Conservation (phyloP, 2,329 filamentous ascomycete genomes). For the Scedosporium dehoogii region DNA sequence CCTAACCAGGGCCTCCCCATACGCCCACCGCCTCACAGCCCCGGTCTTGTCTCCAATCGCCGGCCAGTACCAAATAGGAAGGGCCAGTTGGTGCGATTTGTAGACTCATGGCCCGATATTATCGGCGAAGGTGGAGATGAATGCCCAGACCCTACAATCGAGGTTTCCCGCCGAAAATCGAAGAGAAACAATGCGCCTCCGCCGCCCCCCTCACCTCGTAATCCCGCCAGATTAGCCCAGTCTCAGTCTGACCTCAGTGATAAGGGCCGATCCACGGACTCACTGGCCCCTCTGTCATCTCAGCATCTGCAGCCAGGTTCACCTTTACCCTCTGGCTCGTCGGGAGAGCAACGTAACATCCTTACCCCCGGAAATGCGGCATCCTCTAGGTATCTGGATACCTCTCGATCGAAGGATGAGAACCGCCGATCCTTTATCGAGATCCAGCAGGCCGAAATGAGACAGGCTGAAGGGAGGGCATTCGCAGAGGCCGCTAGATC, state of each 20-base stretch:
- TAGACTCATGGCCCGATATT: slow-evolving; percentile 60
- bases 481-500: slow-evolving; percentile 36
- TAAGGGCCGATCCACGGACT: neutral
- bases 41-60: slow-evolving; percentile 32
- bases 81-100: slow-evolving; percentile 66
- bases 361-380: slow-evolving; percentile 22
- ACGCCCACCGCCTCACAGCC: slow-evolving; percentile 26
- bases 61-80: slow-evolving; percentile 42
- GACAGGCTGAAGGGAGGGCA: slow-evolving; percentile 48
- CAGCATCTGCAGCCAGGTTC: neutral
- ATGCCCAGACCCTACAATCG: slow-evolving; percentile 58
- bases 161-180: slow-evolving; percentile 54
- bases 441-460: slow-evolving; percentile 49
- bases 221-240: neutral
- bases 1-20: slow-evolving; percentile 34
- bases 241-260: neutral
- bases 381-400: slow-evolving; percentile 32
- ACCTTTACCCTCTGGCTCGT: neutral
- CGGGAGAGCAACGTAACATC: slow-evolving; percentile 10
- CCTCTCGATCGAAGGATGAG: slow-evolving; percentile 34
- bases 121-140: slow-evolving; percentile 93
- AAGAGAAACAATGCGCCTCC: slow-evolving; percentile 14
- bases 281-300: neutral
- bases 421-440: slow-evolving; percentile 49
- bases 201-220: slow-evolving; percentile 10